These are phyloP conservation scores for Trametopsis cervina DNA, from an alignment of 768 basidiomycete species.

Conservation along the genomic window DNA sequence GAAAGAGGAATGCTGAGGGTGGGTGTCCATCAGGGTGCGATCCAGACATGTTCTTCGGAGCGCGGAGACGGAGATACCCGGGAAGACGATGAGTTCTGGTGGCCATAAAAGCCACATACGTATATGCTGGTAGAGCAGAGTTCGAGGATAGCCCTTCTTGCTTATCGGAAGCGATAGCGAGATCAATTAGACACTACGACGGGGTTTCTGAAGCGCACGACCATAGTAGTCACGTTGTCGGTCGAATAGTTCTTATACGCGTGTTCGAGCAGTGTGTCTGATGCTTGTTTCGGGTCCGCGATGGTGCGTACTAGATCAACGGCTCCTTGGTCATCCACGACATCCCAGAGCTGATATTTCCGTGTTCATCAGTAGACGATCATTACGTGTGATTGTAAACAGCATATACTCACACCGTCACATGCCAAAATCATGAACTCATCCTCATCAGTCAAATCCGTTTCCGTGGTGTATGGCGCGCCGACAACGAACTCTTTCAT, in stretches of 20 bases:
- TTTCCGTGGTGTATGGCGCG: constrained; percentile 97
- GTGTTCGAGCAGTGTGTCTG: constrained; percentile 66
- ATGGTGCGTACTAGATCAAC: constrained; percentile 75
- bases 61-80: background rate
- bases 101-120: background rate
- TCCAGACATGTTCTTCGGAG: no score
- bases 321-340: constrained; percentile 84
- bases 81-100: background rate
- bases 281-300: constrained; percentile 78
- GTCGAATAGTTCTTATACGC: constrained; percentile 86
- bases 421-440: constrained; percentile 95
- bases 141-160: background rate
- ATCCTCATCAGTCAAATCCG: constrained; percentile 82
- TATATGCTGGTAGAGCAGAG: background rate
- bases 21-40: no score
- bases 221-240: constrained; percentile 91
- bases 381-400: background rate
- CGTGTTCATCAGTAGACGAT: background rate
- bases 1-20: background rate
- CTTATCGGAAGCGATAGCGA: background rate
- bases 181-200: background rate
- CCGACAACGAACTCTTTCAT: constrained; percentile 99
- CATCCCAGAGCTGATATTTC: constrained; percentile 83
- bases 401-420: constrained; percentile 71
- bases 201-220: constrained; percentile 69